These are phyloP conservation scores for Lagenidium sp. DNA, from an alignment of 352 stramenopile species.

Conservation along the genomic window DNA sequence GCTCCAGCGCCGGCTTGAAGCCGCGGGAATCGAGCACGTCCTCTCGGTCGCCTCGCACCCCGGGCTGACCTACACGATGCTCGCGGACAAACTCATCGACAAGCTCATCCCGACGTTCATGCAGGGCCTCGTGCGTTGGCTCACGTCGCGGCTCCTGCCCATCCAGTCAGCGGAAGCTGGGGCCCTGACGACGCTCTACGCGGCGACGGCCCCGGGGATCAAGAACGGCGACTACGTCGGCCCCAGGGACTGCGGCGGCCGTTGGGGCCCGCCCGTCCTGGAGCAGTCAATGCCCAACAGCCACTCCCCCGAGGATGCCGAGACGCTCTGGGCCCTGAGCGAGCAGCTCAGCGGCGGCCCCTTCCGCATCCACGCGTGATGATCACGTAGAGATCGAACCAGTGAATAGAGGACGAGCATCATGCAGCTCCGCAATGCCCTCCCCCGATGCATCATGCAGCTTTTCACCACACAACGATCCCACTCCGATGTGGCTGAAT, in stretches of 20 bases:
- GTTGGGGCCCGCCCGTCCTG: constrained; percentile 6
- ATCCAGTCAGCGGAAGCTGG: constrained; percentile 16
- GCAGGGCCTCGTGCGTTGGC: not conserved
- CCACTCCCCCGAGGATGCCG: constrained; percentile 5
- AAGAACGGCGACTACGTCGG: constrained; percentile 18
- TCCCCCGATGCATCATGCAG: too few species aligned
- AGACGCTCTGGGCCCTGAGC: constrained; percentile 2
- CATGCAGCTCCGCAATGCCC: too few species aligned
- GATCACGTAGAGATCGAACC: constrained; percentile 2
- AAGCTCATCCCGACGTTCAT: constrained; percentile 4
- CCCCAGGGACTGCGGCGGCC: constrained; percentile 17
- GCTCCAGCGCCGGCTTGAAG: constrained; percentile 11
- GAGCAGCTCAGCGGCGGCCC: not conserved
- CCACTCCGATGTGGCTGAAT: too few species aligned
- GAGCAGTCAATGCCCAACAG: too few species aligned
- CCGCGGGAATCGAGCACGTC: constrained; percentile 11
- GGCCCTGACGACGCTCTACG: constrained; percentile 19
- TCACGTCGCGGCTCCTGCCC: constrained; percentile 4
- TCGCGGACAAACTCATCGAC: constrained; percentile 15
- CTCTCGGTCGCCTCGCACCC: constrained; percentile 17
- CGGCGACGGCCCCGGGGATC: constrained; percentile 12
- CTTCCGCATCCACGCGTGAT: too few species aligned
- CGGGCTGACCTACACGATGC: constrained; percentile 7
- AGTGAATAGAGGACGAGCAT: constrained; percentile 7
- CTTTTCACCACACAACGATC: too few species aligned